These are phyloP conservation scores for Pseudogymnoascus sp. DNA, from an alignment of 2,329 filamentous ascomycete genomes.

Conservation along the genomic window DNA sequence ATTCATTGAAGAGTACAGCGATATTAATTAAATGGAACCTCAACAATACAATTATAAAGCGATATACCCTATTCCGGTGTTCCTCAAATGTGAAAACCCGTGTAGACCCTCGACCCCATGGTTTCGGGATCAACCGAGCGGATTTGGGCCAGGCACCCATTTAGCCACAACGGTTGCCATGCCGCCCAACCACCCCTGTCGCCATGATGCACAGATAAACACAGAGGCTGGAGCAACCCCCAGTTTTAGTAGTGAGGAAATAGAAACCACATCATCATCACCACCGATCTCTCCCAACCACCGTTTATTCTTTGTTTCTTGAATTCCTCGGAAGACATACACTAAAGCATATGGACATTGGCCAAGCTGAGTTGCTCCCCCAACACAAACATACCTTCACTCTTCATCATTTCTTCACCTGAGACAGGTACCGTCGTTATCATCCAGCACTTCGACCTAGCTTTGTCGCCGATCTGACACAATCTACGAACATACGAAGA, in stretches of 20 bases:
- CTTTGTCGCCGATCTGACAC: not conserved
- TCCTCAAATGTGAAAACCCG: not conserved
- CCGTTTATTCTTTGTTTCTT: conserved; percentile 4
- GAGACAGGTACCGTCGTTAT: conserved; percentile 4
- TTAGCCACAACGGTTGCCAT: conserved; percentile 6
- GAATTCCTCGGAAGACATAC: conserved; percentile 5
- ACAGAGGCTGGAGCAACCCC: conserved; percentile 5
- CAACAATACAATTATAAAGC: not conserved
- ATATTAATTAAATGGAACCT: not conserved
- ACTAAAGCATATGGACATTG: conserved; percentile 6
- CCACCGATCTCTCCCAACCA: conserved; percentile 3
- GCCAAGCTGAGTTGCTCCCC: conserved; percentile 6
- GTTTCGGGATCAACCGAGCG: conserved; percentile 3
- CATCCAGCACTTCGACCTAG: conserved; percentile 3
- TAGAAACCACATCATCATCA: conserved; percentile 6
- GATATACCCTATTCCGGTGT: not conserved
- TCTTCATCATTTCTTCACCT: not conserved
- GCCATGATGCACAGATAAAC: conserved; percentile 8
- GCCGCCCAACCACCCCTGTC: conserved; percentile 5
- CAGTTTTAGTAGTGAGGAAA: conserved; percentile 3
- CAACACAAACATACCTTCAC: not conserved
- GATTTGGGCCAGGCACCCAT: not conserved
- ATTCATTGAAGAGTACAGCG: not conserved
- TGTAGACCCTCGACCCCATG: not conserved
- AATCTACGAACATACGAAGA: not conserved